phyloP scores from a whole-genome alignment of 2,329 filamentous ascomycete genomes.

The Coniochaeta prunicola region DNA sequence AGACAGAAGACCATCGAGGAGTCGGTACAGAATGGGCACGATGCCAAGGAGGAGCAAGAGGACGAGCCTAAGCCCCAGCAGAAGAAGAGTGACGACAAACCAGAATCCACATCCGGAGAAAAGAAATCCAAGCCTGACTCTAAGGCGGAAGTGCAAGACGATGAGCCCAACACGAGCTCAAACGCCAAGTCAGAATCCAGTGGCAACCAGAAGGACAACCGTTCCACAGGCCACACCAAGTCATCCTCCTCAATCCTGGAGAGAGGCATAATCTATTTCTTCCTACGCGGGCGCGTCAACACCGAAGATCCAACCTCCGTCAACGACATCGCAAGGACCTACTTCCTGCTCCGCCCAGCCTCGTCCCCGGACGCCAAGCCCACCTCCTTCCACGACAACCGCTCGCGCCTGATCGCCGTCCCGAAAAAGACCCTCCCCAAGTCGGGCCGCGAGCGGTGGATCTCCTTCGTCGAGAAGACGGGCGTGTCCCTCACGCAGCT shows the following conservation, averaged over 20 bases:
- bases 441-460: slow-evolving; percentile 61
- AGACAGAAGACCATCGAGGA: slow-evolving; percentile 48
- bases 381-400: slow-evolving; percentile 47
- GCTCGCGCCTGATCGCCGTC: slow-evolving; percentile 65
- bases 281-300: slow-evolving; percentile 71
- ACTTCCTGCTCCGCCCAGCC: slow-evolving; percentile 71
- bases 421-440: slow-evolving; percentile 80
- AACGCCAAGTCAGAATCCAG: slow-evolving; percentile 10
- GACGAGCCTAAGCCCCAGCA: not conserved
- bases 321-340: slow-evolving; percentile 68
- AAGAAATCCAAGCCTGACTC: not conserved
- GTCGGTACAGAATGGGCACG: slow-evolving; percentile 20
- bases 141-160: slow-evolving; percentile 13
- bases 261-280: slow-evolving; percentile 89
- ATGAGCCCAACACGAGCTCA: slow-evolving; percentile 6
- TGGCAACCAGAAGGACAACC: slow-evolving; percentile 16
- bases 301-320: slow-evolving; percentile 62
- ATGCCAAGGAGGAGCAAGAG: slow-evolving; percentile 8
- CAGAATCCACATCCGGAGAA: not conserved
- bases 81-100: not conserved
- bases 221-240: slow-evolving; percentile 21
- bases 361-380: slow-evolving; percentile 60
- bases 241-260: slow-evolving; percentile 57
- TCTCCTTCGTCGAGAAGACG: slow-evolving; percentile 77
- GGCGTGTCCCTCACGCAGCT: slow-evolving; percentile 58